These are phyloP conservation scores for Viola pubescens DNA, from an alignment of 441 rosid genomes.

Conservation along the genomic window DNA sequence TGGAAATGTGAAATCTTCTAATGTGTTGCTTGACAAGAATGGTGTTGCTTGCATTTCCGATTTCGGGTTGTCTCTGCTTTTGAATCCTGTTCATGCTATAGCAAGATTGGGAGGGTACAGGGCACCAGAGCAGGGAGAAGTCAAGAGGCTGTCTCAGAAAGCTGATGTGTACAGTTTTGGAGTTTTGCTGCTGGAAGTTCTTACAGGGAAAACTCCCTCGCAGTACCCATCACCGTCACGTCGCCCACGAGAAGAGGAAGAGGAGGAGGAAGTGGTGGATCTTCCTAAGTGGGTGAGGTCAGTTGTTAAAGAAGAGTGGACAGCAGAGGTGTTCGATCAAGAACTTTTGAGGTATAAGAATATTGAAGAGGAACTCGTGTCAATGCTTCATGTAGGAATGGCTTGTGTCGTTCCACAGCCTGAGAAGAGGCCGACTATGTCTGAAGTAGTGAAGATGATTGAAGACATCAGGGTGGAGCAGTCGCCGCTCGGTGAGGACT, in stretches of 20 bases:
- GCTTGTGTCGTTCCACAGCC: constrained; percentile 72
- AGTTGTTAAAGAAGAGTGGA: constrained; percentile 91
- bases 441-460: constrained; percentile 73
- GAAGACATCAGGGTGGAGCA: constrained; percentile 88
- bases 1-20: constrained; percentile 78
- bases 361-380: constrained; percentile 81
- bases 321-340: constrained; percentile 88
- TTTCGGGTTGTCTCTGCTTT: constrained; percentile 76
- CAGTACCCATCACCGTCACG: constrained; percentile 58
- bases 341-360: constrained; percentile 91
- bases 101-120: constrained; percentile 80
- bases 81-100: constrained; percentile 79
- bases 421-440: constrained; percentile 84
- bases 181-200: constrained; percentile 69
- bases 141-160: constrained; percentile 68
- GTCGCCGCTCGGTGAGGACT: constrained; percentile 86
- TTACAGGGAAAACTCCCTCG: constrained; percentile 79
- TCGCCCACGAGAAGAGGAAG: constrained; percentile 35
- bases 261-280: constrained; percentile 58
- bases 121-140: constrained; percentile 84
- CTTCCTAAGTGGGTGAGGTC: constrained; percentile 89
- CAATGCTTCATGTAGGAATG: constrained; percentile 81
- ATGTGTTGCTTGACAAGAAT: constrained; percentile 77
- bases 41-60: constrained; percentile 82
- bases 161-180: constrained; percentile 91